Percentiles rank a stretch among this genome's conserved stretches.
phyloP scores from a whole-genome alignment of 2,329 filamentous ascomycete species.

The Sporothrix brasiliensis region DNA sequence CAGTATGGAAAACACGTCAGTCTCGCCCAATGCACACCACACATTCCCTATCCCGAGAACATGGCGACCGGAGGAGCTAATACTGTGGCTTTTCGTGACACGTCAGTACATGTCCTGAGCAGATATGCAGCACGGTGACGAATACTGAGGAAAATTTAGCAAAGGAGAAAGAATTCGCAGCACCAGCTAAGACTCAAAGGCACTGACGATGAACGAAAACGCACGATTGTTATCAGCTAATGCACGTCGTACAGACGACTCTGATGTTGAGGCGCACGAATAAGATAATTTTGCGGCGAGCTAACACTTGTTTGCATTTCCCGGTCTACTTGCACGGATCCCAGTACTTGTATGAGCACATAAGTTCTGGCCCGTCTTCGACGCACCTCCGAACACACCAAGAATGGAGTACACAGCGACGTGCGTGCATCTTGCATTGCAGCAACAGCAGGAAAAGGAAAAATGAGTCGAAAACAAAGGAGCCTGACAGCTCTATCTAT shows the following conservation, averaged over 20 bases:
- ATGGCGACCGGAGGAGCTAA: slow-evolving; percentile 29
- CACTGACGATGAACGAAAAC: slow-evolving; percentile 10
- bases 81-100: slow-evolving; percentile 23
- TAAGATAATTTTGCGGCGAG: slow-evolving; percentile 9
- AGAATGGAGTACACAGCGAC: slow-evolving; percentile 5
- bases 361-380: neutral
- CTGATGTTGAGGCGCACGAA: slow-evolving; percentile 3
- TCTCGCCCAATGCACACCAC: neutral
- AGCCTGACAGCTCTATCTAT: slow-evolving; percentile 1
- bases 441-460: neutral
- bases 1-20: neutral
- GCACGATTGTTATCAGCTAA: neutral
- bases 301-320: neutral
- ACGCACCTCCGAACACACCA: neutral
- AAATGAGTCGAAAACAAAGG: neutral
- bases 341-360: neutral
- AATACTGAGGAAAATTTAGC: neutral
- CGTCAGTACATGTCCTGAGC: slow-evolving; percentile 18
- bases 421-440: neutral
- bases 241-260: slow-evolving; percentile 4
- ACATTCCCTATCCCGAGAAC: neutral
- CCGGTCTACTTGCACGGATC: neutral
- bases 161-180: neutral
- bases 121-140: slow-evolving; percentile 7
- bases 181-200: neutral